Evolutionary conservation across 805 yeast species (phyloP).

Genomic region (Candida silvatica): DNA sequence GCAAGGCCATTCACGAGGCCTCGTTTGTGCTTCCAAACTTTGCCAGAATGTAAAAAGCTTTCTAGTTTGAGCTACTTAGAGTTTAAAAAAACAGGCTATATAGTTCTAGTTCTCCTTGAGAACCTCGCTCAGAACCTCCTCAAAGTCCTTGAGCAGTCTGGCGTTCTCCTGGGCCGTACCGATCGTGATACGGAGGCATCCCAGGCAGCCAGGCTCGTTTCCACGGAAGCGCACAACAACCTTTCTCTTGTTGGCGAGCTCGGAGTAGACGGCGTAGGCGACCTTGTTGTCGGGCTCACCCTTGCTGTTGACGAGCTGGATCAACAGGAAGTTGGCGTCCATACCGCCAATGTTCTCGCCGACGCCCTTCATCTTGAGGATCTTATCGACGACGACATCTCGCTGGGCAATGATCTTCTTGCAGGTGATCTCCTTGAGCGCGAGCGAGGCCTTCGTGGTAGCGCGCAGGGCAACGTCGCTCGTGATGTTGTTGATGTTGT

Average conservation of each 20-base stretch:
- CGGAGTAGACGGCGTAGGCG: conserved; percentile 60
- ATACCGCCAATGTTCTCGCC: conserved; percentile 74
- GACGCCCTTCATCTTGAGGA: conserved; percentile 51
- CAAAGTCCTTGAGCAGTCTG: conserved; percentile 33
- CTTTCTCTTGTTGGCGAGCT: conserved; percentile 59
- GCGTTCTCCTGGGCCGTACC: conserved; percentile 78
- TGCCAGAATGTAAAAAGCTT: conserved; percentile 54
- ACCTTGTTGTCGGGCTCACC: conserved; percentile 60
- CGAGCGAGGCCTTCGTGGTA: conserved; percentile 47
- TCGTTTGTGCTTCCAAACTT: conserved; percentile 89
- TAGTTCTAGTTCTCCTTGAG: background rate
- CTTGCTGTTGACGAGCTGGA: conserved; percentile 54
- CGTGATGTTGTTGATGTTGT: conserved; percentile 80
- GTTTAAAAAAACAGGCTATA: background rate
- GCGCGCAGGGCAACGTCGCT: conserved; percentile 72
- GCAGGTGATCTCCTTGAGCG: conserved; percentile 49
- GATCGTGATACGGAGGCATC: conserved; percentile 79
- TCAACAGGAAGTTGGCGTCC: conserved; percentile 78
- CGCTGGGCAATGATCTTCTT: conserved; percentile 47
- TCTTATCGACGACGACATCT: conserved; percentile 36
- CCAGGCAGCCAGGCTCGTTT: conserved; percentile 78
- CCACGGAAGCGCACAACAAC: conserved; percentile 94
- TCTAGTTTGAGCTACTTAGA: conserved; percentile 5
- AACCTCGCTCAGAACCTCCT: conserved; percentile 10
- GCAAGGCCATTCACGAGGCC: conserved; percentile 75